Evolutionary conservation across 805 yeast species (phyloP), one percentile per base, ranked within the genome.

Genomic region (Blastobotrys robertii): DNA sequence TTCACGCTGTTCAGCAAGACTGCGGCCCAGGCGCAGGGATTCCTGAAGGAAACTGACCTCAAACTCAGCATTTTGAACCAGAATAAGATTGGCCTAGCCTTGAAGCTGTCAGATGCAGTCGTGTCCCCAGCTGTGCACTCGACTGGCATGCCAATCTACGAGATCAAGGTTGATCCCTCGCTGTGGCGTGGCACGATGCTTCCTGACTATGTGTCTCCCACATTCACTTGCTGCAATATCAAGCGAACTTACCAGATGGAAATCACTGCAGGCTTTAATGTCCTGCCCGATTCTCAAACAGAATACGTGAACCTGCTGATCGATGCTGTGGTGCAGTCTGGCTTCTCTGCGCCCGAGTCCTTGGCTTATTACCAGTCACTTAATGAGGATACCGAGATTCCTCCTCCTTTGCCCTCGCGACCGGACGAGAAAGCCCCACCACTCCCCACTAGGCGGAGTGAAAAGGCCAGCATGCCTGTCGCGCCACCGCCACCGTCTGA

Each of bases 181-280:
- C 25, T 66, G 43, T 70, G 63, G 46, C 50, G 60, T 19, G 66
- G 64, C 46, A 67, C 74, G 35, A 55, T 61, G 2, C 47, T 75
- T 12, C 80, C 82, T 0, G 69, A 66, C 37, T 50, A 65, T 34
- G 59, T 73, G 3, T 62, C 77, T 2, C 83, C 84, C 2, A 58
- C 73, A 13, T 80, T 81, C 55, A 58, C 55, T 19, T 69, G 78
- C 3, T 77, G 84, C 52, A 78, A 77, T 51, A 66, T 80, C 15
- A 53, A 63, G 8, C 64, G 82, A 32, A 49, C 45, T n/a, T 75
- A 76, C 51, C 48, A 52, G 3, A 42, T 74, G 34, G 56, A 52
- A 32, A 52, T 72, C 9, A 48, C 50, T 1, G 64, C 58, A 3
- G 68, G 66, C 1, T 50, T 68, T 25, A 11, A 29, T 12, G 38